These are phyloP conservation scores for Ophiocordyceps camponoti-saundersi DNA, from an alignment of 2,329 filamentous ascomycete species.

Conservation along the genomic window DNA sequence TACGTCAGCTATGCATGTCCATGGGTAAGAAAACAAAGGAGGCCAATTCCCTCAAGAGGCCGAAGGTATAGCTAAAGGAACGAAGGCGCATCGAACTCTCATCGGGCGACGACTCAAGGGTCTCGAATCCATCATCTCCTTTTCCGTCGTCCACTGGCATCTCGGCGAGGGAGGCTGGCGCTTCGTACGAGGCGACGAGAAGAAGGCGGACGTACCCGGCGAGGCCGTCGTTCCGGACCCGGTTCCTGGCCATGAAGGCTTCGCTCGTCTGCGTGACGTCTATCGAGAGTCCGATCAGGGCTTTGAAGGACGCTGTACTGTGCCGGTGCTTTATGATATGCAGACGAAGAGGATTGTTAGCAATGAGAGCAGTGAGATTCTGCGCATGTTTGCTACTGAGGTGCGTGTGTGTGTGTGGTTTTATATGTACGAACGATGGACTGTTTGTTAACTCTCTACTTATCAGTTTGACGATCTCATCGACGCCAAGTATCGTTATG, in stretches of 20 bases:
- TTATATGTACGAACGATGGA: not conserved
- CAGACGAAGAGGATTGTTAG: slow-evolving; percentile 61
- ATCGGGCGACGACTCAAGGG: slow-evolving; percentile 86
- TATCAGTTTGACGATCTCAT: slow-evolving; percentile 53
- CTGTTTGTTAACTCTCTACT: not conserved
- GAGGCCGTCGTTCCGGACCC: slow-evolving; percentile 51
- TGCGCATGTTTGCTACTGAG: slow-evolving; percentile 71
- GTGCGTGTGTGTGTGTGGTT: slow-evolving; percentile 22
- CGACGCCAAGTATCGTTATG: slow-evolving; percentile 35
- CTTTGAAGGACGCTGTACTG: slow-evolving; percentile 69
- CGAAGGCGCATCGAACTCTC: slow-evolving; percentile 59
- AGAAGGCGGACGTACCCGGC: slow-evolving; percentile 36
- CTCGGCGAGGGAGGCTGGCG: slow-evolving; percentile 62
- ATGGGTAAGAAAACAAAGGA: slow-evolving; percentile 57
- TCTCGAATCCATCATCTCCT: slow-evolving; percentile 65
- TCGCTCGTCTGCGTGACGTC: slow-evolving; percentile 55
- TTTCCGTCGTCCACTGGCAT: slow-evolving; percentile 85
- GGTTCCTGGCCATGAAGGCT: slow-evolving; percentile 51
- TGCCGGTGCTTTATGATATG: slow-evolving; percentile 74
- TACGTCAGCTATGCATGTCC: slow-evolving; percentile 91
- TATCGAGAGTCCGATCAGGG: slow-evolving; percentile 61
- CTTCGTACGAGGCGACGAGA: slow-evolving; percentile 50
- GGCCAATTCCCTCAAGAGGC: too few species aligned
- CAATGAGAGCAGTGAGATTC: slow-evolving; percentile 86
- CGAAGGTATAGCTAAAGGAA: too few species aligned